These are phyloP conservation scores for Grosmannia serpens DNA, from an alignment of 2,329 filamentous ascomycete species.

Conservation along the genomic window DNA sequence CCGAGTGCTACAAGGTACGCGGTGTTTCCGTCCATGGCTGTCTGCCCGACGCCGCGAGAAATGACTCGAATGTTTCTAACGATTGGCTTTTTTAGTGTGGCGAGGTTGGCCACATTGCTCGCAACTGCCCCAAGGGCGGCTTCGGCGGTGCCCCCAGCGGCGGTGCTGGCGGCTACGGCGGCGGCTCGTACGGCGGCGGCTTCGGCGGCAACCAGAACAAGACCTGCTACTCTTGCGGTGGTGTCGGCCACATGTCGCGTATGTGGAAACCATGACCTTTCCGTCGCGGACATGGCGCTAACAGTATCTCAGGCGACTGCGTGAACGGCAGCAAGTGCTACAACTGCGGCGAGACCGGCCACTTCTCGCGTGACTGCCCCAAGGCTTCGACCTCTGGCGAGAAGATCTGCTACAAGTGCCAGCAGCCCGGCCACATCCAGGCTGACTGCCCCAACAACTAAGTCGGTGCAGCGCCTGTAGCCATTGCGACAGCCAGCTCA, in stretches of 20 bases:
- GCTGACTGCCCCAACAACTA: slow-evolving; percentile 80
- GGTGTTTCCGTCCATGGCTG: neutral
- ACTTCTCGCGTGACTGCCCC: slow-evolving; percentile 91
- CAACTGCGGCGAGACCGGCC: slow-evolving; percentile 91
- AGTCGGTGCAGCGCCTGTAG: slow-evolving; percentile 9
- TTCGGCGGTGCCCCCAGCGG: slow-evolving; percentile 39
- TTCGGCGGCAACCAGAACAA: slow-evolving; percentile 33
- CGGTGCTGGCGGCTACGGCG: slow-evolving; percentile 31
- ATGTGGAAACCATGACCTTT: slow-evolving; percentile 21
- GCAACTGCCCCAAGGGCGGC: slow-evolving; percentile 66
- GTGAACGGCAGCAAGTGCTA: slow-evolving; percentile 99
- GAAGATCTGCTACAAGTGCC: slow-evolving; percentile 98
- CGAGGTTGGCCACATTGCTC: slow-evolving; percentile 90
- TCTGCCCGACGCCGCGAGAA: neutral
- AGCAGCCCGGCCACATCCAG: slow-evolving; percentile 79
- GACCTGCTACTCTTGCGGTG: slow-evolving; percentile 97
- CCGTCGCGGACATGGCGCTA: neutral
- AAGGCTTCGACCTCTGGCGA: slow-evolving; percentile 78
- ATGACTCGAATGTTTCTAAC: slow-evolving; percentile 2
- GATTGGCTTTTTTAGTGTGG: slow-evolving; percentile 50
- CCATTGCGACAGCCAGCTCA: slow-evolving; percentile 8
- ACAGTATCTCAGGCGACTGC: slow-evolving; percentile 56
- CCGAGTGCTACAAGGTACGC: slow-evolving; percentile 80
- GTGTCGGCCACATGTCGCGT: slow-evolving; percentile 93
- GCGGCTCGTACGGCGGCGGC: slow-evolving; percentile 25